Conservation (phyloP, 1,284 basidiomycete genomes). For the Rhodotorula sp. region DNA sequence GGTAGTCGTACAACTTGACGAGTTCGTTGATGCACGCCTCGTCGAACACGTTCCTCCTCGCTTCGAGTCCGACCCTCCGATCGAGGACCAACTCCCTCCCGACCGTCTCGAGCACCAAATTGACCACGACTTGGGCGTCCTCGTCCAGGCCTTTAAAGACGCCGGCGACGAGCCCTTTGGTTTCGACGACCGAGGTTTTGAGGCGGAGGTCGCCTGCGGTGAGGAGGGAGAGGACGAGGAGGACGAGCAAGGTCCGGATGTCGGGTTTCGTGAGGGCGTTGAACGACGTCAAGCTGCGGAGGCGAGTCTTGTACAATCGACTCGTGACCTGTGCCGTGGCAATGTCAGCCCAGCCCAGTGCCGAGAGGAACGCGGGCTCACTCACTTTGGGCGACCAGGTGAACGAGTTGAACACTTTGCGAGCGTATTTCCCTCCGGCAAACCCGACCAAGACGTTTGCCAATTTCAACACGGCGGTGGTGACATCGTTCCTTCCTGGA, state of each 20-base stretch:
- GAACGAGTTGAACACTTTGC: slow-evolving; percentile 29
- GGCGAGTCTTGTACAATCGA: slow-evolving; percentile 38
- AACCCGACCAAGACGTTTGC: slow-evolving; percentile 38
- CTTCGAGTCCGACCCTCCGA: slow-evolving; percentile 31
- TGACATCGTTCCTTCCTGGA: slow-evolving; percentile 41
- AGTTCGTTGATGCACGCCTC: slow-evolving; percentile 37
- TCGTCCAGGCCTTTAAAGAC: slow-evolving; percentile 38
- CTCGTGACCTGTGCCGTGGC: slow-evolving; percentile 22
- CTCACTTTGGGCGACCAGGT: slow-evolving; percentile 36
- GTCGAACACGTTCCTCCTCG: slow-evolving; percentile 34
- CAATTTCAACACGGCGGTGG: slow-evolving; percentile 34
- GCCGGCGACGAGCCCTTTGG: slow-evolving; percentile 33
- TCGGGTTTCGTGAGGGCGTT: slow-evolving; percentile 35
- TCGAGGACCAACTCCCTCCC: slow-evolving; percentile 29
- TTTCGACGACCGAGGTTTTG: slow-evolving; percentile 36
- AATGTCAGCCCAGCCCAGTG: neutral
- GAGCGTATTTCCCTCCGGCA: slow-evolving; percentile 30
- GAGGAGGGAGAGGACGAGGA: slow-evolving; percentile 37
- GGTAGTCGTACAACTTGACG: slow-evolving; percentile 36
- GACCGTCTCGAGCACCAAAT: slow-evolving; percentile 29
- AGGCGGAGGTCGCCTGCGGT: slow-evolving; percentile 30
- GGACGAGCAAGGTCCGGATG: slow-evolving; percentile 39
- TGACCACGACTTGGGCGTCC: slow-evolving; percentile 33
- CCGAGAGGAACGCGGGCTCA: accelerated
- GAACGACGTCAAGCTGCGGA: slow-evolving; percentile 19